Base-by-base conservation (phyloP, 345 rosid genomes). In the Microthlaspi erraticum region DNA sequence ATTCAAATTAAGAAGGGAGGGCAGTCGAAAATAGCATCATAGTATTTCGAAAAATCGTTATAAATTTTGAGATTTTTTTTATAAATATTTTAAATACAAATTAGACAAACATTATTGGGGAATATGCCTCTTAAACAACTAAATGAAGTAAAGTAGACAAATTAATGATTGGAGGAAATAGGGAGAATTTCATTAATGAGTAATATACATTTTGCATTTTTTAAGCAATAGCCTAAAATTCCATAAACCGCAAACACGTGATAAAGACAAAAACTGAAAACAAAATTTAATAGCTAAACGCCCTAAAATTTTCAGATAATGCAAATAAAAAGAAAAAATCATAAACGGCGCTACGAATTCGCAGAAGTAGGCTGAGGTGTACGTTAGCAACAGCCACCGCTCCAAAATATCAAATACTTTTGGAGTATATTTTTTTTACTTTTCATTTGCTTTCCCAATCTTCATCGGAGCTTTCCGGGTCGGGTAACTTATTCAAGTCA, bases 401-500 rank as follows among this genome's bases (percentile, higher is more conserved):
- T 52, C 36, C n/a, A 58, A n/a, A n/a, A n/a, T n/a, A n/a, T n/a
- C n/a, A n/a, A n/a, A n/a, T n/a, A n/a, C n/a, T n/a, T n/a, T n/a
- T n/a, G n/a, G 19, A 13, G 58, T 38, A 73, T 38, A 34, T 10
- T 20, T 12, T 7, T 46, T 26, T 5, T 33, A 18, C 29, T 14
- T 3, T 58, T 29, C 78, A 72, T 54, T 66, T 83, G 53, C 41
- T 80, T 29, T 77, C 80, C 82, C 84, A 85, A 43, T 85, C 96
- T 53, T 66, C 83, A 60, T 86, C 92, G 62, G 81, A 83, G 64
- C 84, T 91, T 71, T 94, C 99, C 79, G 97, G 93, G 86, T 91
- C 96, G 79, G 99, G 99, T 59, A 86, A 3, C 69, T 94, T 89
- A 68, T 94, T 94, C 89, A 94, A 80, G 74, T 91, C 99, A 46